Percentiles rank a stretch among this genome's conserved stretches.
phyloP scores from a whole-genome alignment of 2,329 filamentous ascomycete genomes.

The Calonectria fujianensis region DNA sequence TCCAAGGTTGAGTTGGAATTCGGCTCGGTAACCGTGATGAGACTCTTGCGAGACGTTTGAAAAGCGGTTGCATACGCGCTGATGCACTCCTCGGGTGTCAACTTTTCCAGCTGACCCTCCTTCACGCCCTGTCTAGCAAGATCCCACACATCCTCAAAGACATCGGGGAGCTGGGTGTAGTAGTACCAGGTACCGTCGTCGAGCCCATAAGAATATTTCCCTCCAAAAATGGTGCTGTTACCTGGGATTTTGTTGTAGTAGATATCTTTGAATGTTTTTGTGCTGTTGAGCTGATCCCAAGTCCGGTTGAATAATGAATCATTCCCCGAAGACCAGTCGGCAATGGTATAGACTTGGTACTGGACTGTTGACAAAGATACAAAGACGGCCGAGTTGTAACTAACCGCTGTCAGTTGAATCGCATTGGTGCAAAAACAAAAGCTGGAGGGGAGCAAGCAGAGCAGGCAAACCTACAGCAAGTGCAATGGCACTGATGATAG shows the following conservation, averaged over 20 bases:
- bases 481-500: constrained; percentile 7
- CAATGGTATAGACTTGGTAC: constrained; percentile 8
- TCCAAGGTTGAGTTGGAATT: not conserved
- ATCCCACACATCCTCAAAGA: not conserved
- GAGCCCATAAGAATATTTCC: not conserved
- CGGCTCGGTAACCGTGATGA: not conserved
- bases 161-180: not conserved
- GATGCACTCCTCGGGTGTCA: constrained; percentile 16
- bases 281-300: not conserved
- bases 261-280: not conserved
- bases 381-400: constrained; percentile 10
- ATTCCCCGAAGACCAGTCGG: not conserved
- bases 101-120: not conserved
- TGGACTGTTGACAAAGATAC: constrained; percentile 1
- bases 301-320: not conserved
- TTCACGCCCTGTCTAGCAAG: not conserved
- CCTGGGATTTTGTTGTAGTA: not conserved
- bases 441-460: too few relatives aligned
- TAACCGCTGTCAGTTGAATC: not conserved
- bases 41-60: not conserved
- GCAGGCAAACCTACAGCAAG: not conserved
- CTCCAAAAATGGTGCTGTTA: not conserved
- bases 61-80: not conserved
- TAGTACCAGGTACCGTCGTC: not conserved
- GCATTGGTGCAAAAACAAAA: too few relatives aligned